Percentiles rank a stretch among this genome's conserved stretches.
Conservation (phyloP, 495 filamentous ascomycete species). For the Lichina pygmaea region DNA sequence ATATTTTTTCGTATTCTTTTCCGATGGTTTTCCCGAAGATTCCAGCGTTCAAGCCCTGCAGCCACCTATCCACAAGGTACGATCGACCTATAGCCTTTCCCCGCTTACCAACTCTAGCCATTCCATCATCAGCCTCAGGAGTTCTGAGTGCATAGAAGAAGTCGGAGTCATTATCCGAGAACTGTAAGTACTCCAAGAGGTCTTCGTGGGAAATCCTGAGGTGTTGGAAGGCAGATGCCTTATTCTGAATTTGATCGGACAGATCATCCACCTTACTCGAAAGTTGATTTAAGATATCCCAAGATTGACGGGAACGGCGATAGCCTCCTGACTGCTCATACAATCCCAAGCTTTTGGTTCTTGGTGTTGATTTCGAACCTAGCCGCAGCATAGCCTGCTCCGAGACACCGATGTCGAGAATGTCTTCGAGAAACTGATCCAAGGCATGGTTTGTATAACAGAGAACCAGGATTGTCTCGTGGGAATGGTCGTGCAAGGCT, state of each 20-base stretch:
- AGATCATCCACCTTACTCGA: slow-evolving; percentile 9
- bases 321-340: slow-evolving; percentile 15
- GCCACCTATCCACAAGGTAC: slow-evolving; percentile 34
- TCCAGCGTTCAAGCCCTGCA: slow-evolving; percentile 19
- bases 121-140: slow-evolving; percentile 17
- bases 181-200: slow-evolving; percentile 37
- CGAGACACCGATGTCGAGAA: slow-evolving; percentile 34
- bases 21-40: slow-evolving; percentile 12
- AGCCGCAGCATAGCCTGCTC: slow-evolving; percentile 30
- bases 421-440: slow-evolving; percentile 48
- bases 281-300: slow-evolving; percentile 15
- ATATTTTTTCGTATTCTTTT: slow-evolving; percentile 15
- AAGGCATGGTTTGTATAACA: slow-evolving; percentile 48
- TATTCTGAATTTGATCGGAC: slow-evolving; percentile 4
- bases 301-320: slow-evolving; percentile 9
- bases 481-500: slow-evolving; percentile 22
- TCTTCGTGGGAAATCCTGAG: slow-evolving; percentile 4
- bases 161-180: slow-evolving; percentile 20
- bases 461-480: slow-evolving; percentile 30
- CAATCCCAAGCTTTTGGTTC: slow-evolving; percentile 21
- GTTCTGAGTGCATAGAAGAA: slow-evolving; percentile 30
- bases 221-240: slow-evolving; percentile 9
- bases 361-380: slow-evolving; percentile 29
- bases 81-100: slow-evolving; percentile 18
- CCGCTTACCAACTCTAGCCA: slow-evolving; percentile 17